These are phyloP conservation scores for Calcarisporium arbuscula DNA, from an alignment of 2,329 filamentous ascomycete species.

Conservation along the genomic window DNA sequence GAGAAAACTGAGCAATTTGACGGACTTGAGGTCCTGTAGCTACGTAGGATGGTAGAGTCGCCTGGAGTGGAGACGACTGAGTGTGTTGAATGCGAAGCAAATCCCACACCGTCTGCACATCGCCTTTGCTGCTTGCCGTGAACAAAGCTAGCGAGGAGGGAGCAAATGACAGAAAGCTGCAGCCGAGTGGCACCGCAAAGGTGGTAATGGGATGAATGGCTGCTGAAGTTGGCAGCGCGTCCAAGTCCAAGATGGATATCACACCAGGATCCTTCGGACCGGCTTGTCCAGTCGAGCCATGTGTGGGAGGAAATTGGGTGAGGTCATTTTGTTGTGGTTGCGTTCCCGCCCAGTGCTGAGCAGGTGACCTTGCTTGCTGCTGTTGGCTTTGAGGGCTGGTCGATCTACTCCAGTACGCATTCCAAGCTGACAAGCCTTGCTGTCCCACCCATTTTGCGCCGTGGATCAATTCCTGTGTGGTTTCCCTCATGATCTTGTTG, in stretches of 20 bases:
- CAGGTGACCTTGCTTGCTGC: constrained; percentile 37
- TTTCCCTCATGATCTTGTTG: constrained; percentile 72
- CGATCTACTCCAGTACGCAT: constrained; percentile 68
- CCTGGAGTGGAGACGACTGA: constrained; percentile 54
- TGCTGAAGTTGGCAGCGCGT: constrained; percentile 46
- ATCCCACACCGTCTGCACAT: constrained; percentile 78
- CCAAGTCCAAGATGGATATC: constrained; percentile 68
- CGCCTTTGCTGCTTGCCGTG: constrained; percentile 77
- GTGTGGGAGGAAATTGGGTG: constrained; percentile 66
- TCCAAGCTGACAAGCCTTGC: constrained; percentile 71
- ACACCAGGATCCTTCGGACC: constrained; percentile 62
- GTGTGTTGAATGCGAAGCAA: constrained; percentile 60
- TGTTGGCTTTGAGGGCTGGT: constrained; percentile 31
- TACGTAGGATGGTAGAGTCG: constrained; percentile 35
- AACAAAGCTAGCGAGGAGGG: constrained; percentile 68
- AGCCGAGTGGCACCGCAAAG: constrained; percentile 66
- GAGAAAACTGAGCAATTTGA: constrained; percentile 80
- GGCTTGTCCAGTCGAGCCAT: constrained; percentile 54
- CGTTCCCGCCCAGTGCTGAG: constrained; percentile 41
- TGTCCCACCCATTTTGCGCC: constrained; percentile 71
- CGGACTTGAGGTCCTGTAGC: constrained; percentile 57
- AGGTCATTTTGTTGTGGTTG: constrained; percentile 41
- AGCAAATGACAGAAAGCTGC: constrained; percentile 74
- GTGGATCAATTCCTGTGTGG: constrained; percentile 71
- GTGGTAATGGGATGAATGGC: constrained; percentile 60